Evolutionary conservation across 495 filamentous ascomycete genomes (phyloP), one percentile per base, ranked within the genome.

Genomic region (Talaromyces stipitatus): DNA sequence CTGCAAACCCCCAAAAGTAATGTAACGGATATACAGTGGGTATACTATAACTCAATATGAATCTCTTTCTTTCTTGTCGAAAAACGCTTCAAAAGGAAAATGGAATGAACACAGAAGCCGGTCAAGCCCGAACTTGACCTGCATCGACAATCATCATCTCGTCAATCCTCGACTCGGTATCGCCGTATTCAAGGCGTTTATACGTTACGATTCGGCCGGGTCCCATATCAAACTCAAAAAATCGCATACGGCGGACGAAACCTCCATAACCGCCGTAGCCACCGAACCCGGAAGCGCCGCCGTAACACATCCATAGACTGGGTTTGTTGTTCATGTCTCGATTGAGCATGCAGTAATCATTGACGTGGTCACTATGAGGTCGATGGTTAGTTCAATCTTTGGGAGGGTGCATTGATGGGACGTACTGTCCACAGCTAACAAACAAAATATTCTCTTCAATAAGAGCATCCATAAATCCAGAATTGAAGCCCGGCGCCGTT

Each of bases 251-350:
- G 24, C 94, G 85, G 60, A 90, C 82, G 67, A 88, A 97, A 10
- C 85, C 88, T 24, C 82, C 83, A 58, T 94, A 97, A 8, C 91
- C 91, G 28, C 88, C 95, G 68, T 98, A 98, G 1, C 94, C 94
- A 38, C 95, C 94, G 65, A 97, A 91, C 0, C 94, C 94, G 30
- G 78, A 75, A 14, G 85, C 94, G 45, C 95, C 94, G 4, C 82
- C 94, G 71, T 97, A 96, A 72, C 94, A 98, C 91, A 98, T 96
- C 94, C 94, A 98, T n/a, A 97, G 75, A 14, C 85, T 85, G 1
- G 85, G 84, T 55, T 84, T 84, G 0, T 70, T 58, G 24, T 69
- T 65, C 23, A 58, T 43, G 45, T 73, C 72, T 45, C 75, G 58
- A 69, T 78, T 64, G 11, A 96, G 77, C 62, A 85, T 85, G 72